Percentiles rank a stretch among this genome's conserved stretches.
These are phyloP conservation scores for Vitis rotundifolia DNA, from an alignment of 164 flowering plant genomes.

Conservation along the genomic window DNA sequence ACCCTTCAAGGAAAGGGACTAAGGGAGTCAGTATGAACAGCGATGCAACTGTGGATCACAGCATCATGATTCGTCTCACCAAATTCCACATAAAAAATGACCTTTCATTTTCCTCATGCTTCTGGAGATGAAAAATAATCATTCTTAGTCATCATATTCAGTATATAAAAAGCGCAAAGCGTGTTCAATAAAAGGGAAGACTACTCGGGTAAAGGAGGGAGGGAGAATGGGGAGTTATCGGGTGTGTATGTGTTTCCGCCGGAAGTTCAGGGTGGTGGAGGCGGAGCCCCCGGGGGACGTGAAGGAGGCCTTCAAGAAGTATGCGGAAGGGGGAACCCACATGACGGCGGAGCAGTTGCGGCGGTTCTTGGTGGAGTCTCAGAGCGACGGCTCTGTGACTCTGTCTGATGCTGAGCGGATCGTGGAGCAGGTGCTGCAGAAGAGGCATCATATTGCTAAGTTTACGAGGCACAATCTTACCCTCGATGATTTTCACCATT, in stretches of 20 bases:
- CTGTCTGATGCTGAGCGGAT: constrained; percentile 29
- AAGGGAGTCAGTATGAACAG: no score
- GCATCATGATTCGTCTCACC: no score
- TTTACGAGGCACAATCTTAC: constrained; percentile 31
- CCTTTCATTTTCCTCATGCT: no score
- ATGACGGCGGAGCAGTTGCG: constrained; percentile 45
- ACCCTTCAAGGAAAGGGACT: no score
- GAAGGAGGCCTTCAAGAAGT: constrained; percentile 31
- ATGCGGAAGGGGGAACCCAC: constrained; percentile 33
- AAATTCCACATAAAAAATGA: no score
- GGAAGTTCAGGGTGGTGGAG: constrained; percentile 35
- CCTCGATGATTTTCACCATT: constrained; percentile 45
- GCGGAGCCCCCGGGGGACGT: constrained; percentile 45
- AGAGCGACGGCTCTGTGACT: constrained; percentile 24
- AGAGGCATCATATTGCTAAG: constrained; percentile 30
- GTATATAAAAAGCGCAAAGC: no score
- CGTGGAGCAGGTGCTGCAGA: constrained; percentile 33
- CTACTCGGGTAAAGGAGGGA: no score
- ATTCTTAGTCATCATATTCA: no score
- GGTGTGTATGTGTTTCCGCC: constrained; percentile 36
- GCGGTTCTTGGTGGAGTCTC: constrained; percentile 39
- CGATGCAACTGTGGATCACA: no score
- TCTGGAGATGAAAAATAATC: no score
- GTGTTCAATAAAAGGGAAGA: no score
- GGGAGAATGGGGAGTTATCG: constrained; percentile 34